Evolutionary conservation across 1,284 basidiomycete genomes (phyloP).

Genomic region (Cryptococcus wingfieldii): DNA sequence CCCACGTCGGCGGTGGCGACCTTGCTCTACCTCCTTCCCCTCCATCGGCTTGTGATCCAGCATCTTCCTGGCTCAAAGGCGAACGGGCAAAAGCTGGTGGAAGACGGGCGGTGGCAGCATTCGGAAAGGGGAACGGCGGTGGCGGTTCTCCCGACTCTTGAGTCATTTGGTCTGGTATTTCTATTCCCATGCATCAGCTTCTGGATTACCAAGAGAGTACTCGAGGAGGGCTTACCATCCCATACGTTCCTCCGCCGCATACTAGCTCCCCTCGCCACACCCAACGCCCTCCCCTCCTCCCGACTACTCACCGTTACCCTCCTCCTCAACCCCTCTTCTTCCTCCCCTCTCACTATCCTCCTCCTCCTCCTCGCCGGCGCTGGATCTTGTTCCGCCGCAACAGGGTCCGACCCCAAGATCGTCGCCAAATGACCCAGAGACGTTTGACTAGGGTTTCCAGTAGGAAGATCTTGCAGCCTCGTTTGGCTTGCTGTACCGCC

Average conservation of each 20-base stretch:
- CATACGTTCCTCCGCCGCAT: conserved; percentile 45
- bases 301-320: conserved; percentile 28
- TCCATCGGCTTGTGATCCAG: background rate
- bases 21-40: conserved; percentile 10
- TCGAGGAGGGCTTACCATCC: conserved; percentile 33
- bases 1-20: conserved; percentile 42
- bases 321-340: conserved; percentile 9
- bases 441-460: conserved; percentile 23
- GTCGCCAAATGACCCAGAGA: conserved; percentile 29
- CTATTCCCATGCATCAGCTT: background rate
- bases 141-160: conserved; percentile 39
- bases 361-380: conserved; percentile 17
- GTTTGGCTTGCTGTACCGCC: conserved; percentile 16
- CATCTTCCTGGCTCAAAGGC: background rate
- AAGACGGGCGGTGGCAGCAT: conserved; percentile 13
- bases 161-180: conserved; percentile 19
- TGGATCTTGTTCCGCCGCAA: background rate
- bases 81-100: conserved; percentile 26
- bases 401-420: conserved; percentile 23
- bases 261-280: conserved; percentile 40
- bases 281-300: conserved; percentile 39
- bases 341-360: conserved; percentile 27
- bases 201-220: background rate
- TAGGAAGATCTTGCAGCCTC: conserved; percentile 18
- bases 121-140: conserved; percentile 42